A percentile compares a stretch with the other conserved stretches of the same genome.
These are phyloP conservation scores for Alternaria conjuncta DNA, from an alignment of 2,329 filamentous ascomycete genomes.

Conservation along the genomic window DNA sequence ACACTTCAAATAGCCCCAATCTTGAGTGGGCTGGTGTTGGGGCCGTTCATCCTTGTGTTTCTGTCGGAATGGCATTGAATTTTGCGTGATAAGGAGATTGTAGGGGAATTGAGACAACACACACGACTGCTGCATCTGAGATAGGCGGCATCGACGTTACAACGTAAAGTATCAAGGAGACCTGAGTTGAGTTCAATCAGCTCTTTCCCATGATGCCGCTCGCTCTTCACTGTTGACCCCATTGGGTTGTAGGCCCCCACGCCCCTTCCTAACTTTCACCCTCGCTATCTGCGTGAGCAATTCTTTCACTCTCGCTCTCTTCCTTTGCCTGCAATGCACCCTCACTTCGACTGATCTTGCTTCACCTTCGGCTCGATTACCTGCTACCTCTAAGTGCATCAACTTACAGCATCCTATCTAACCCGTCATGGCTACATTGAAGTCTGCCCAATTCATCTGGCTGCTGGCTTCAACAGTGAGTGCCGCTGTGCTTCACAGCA, in stretches of 20 bases:
- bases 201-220: not conserved
- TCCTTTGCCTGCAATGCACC: not conserved
- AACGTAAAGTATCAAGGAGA: not conserved
- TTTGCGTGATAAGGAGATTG: not conserved
- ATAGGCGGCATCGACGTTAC: not conserved
- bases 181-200: not conserved
- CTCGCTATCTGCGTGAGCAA: not conserved
- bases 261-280: not conserved
- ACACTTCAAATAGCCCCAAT: not conserved
- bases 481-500: constrained; percentile 4
- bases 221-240: not conserved
- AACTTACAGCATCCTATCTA: not conserved
- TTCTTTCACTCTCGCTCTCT: not conserved
- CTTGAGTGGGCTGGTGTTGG: not conserved
- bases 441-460: constrained; percentile 17
- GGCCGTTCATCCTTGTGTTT: not conserved
- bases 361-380: not conserved
- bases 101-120: not conserved
- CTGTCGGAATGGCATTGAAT: not conserved
- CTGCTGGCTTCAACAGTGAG: constrained; percentile 10
- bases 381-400: not conserved
- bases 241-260: not conserved
- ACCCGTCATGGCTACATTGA: constrained; percentile 21
- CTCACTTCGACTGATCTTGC: not conserved
- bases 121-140: not conserved